Percentiles rank a stretch among this genome's conserved stretches.
Evolutionary conservation across 345 rosid species (phyloP).

Genomic region (Linum trigynum): DNA sequence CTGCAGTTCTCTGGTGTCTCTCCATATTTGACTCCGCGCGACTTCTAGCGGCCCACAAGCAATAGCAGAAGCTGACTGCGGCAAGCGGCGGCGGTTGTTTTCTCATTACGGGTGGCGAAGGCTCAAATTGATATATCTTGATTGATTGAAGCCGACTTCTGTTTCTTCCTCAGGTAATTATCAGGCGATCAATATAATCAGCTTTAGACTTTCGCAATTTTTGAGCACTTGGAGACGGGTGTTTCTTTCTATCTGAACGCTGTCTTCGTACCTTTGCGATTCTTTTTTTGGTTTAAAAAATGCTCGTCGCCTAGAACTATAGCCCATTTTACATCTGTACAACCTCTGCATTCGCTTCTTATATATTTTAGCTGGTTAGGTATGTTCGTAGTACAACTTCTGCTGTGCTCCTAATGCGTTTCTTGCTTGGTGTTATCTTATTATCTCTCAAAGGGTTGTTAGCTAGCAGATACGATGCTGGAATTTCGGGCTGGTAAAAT

Average conservation of each 20-base stretch:
- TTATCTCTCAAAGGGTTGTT: slow-evolving; percentile 1
- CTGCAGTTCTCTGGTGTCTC: background rate
- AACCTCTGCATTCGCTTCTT: background rate
- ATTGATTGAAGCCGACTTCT: too few species aligned
- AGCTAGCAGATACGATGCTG: slow-evolving; percentile 53
- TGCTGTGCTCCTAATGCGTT: background rate
- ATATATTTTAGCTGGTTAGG: too few species aligned
- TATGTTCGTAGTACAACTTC: background rate
- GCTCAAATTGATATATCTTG: background rate
- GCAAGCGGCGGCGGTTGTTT: background rate
- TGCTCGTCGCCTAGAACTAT: background rate
- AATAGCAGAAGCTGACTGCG: background rate
- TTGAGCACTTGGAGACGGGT: too few species aligned
- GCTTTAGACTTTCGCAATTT: too few species aligned
- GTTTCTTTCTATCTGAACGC: too few species aligned
- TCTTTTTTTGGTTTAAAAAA: background rate
- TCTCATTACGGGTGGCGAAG: background rate
- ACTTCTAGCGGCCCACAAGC: background rate
- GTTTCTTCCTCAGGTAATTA: too few species aligned
- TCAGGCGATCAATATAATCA: too few species aligned
- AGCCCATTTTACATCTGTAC: background rate
- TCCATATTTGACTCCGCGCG: background rate
- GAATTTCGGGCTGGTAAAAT: slow-evolving; percentile 99
- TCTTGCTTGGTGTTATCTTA: background rate
- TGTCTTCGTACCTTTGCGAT: background rate